Evolutionary conservation across 78 protist genomes (phyloP).

Genomic region (Monosiga brevicollis): DNA sequence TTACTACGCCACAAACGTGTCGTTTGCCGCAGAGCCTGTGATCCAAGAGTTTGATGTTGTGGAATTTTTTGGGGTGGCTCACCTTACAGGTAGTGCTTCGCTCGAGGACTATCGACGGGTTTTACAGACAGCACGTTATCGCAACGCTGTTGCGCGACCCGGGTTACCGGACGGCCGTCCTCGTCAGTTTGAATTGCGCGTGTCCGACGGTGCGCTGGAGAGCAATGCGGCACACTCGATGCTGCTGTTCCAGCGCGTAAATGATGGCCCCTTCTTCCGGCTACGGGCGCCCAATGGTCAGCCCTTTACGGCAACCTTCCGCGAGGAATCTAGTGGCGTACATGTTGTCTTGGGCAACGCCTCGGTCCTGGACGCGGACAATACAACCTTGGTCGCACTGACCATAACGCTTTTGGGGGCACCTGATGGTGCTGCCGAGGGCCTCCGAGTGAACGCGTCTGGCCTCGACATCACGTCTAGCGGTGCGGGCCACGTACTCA

Average conservation of each 20-base stretch:
- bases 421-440: background rate
- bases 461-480: background rate
- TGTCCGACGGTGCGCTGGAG: background rate
- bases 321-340: background rate
- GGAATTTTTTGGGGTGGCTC: background rate
- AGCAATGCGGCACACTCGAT: background rate
- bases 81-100: background rate
- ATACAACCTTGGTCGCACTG: background rate
- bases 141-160: background rate
- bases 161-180: background rate
- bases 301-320: background rate
- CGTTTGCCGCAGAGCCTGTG: background rate
- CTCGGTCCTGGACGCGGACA: background rate
- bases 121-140: background rate
- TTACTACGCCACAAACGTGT: background rate
- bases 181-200: background rate
- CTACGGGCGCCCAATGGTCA: background rate
- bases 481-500: background rate
- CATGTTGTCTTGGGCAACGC: background rate
- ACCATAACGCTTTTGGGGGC: background rate
- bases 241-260: background rate
- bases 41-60: background rate
- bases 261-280: background rate
- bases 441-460: background rate
- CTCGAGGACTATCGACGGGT: background rate